These are phyloP conservation scores for Ganoderma sinense DNA, from an alignment of 1,284 basidiomycete species.

Conservation along the genomic window DNA sequence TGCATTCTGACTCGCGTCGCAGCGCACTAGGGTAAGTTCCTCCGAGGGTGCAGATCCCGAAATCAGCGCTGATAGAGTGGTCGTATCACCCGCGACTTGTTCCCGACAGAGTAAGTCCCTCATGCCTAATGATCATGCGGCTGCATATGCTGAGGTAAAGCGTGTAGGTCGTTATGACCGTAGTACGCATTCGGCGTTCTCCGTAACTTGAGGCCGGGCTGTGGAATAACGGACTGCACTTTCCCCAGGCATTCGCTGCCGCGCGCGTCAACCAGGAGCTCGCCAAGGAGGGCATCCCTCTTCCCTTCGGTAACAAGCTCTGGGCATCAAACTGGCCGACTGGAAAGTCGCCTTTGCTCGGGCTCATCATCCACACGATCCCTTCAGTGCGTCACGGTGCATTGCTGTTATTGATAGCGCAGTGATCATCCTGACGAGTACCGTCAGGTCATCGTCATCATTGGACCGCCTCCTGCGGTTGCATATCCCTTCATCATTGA, in stretches of 20 bases:
- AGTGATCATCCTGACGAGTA: not conserved
- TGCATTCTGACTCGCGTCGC: not conserved
- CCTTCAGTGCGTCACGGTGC: constrained; percentile 55
- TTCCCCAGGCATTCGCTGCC: constrained; percentile 36
- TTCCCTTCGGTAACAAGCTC: constrained; percentile 64
- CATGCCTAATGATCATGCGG: constrained; percentile 39
- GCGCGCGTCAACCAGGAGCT: constrained; percentile 43
- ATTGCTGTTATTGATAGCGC: constrained; percentile 35
- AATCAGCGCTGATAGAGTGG: not conserved
- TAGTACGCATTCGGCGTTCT: constrained; percentile 27
- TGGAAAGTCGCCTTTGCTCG: constrained; percentile 63
- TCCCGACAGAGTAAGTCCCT: constrained; percentile 39
- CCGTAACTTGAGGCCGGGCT: not conserved
- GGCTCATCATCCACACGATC: constrained; percentile 63
- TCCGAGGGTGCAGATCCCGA: not conserved
- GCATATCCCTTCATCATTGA: constrained; percentile 74
- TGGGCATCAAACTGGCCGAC: constrained; percentile 76
- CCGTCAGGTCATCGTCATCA: constrained; percentile 56
- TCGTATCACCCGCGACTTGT: not conserved
- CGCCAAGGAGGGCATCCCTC: constrained; percentile 60
- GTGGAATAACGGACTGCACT: not conserved
- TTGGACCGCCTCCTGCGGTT: constrained; percentile 67
- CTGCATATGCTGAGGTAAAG: not conserved
- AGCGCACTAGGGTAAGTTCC: constrained; percentile 37
- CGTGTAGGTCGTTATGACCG: constrained; percentile 38